phyloP scores from a whole-genome alignment of 202 grass and related monocot genomes.

The Cymbopogon flexuosus region DNA sequence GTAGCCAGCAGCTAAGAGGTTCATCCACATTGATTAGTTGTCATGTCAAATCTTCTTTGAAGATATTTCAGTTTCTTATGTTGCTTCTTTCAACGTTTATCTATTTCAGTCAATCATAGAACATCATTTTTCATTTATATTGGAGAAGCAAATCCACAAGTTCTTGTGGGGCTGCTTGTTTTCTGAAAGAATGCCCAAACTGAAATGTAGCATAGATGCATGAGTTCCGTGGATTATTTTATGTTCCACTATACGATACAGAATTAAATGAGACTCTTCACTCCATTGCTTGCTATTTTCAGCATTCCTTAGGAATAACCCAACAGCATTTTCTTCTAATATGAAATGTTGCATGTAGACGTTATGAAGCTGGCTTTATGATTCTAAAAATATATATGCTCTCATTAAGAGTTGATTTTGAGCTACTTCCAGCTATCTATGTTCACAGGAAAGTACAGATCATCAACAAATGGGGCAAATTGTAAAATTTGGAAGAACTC shows the following conservation, averaged over 20 bases:
- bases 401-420: background rate
- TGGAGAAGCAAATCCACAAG: background rate
- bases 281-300: background rate
- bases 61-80: background rate
- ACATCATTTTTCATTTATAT: background rate
- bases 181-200: background rate
- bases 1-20: background rate
- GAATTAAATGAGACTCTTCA: background rate
- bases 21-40: background rate
- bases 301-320: background rate
- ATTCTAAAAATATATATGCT: background rate
- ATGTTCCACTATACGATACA: background rate
- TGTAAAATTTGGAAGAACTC: slow-evolving; percentile 31
- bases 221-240: background rate
- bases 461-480: slow-evolving; percentile 33
- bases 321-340: background rate
- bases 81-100: slow-evolving; percentile 8
- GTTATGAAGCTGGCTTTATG: background rate
- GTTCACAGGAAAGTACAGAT: background rate
- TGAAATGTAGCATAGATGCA: background rate
- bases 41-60: slow-evolving; percentile 13
- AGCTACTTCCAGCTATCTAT: background rate
- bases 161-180: slow-evolving; percentile 10
- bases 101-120: slow-evolving; percentile 20
- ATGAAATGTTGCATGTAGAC: background rate